A percentile compares a stretch with the other conserved stretches of the same genome.
These are phyloP conservation scores for Penicillium sp. DNA, from an alignment of 2,329 filamentous ascomycete species.

Conservation along the genomic window DNA sequence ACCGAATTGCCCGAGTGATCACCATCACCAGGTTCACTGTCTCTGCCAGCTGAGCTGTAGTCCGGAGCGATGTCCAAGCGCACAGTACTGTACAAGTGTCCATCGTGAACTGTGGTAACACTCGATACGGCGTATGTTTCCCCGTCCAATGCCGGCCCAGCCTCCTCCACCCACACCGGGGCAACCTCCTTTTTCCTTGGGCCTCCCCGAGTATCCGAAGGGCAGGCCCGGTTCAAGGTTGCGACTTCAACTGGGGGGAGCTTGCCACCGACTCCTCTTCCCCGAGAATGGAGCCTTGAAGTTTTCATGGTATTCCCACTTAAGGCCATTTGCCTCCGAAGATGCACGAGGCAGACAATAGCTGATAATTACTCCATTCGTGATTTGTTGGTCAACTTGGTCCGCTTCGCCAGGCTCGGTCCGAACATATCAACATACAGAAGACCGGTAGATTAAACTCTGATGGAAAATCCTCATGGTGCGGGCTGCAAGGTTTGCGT, in stretches of 20 bases:
- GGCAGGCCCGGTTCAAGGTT: conserved; percentile 12
- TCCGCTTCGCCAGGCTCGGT: not conserved
- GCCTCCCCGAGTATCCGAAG: conserved; percentile 33
- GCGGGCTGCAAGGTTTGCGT: not conserved
- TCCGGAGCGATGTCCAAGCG: conserved; percentile 19
- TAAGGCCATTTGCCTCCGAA: not conserved
- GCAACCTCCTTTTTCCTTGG: conserved; percentile 29
- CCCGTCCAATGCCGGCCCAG: conserved; percentile 23
- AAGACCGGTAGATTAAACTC: not conserved
- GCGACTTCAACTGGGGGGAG: not conserved
- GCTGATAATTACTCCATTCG: not conserved
- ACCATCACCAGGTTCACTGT: not conserved
- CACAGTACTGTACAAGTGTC: conserved; percentile 6
- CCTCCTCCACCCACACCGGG: conserved; percentile 26
- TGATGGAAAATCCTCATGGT: not conserved
- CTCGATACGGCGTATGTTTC: conserved; percentile 26
- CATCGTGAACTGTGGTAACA: conserved; percentile 15
- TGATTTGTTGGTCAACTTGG: not conserved
- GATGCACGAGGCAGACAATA: not conserved
- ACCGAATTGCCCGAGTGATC: not conserved
- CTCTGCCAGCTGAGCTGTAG: conserved; percentile 12
- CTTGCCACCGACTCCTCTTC: conserved; percentile 16
- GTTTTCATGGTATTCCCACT: not conserved
- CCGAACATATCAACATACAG: not conserved
- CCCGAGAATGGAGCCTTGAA: not conserved